Evolutionary conservation across 345 rosid species (phyloP).

Genomic region (Rhodamnia argentea): DNA sequence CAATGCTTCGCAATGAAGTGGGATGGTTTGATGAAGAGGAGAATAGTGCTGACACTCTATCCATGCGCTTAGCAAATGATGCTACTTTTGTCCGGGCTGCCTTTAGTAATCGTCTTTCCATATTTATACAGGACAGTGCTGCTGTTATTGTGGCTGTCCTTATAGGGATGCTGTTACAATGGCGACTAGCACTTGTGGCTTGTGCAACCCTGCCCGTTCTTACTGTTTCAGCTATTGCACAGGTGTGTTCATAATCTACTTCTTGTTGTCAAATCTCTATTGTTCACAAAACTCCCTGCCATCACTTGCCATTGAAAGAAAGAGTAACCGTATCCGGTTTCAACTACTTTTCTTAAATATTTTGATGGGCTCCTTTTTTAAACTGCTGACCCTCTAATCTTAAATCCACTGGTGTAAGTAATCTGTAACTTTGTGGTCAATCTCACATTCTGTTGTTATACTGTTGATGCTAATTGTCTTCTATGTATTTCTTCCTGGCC

Average conservation of each 20-base stretch:
- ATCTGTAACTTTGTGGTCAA: background rate
- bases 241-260: slow-evolving; percentile 44
- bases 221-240: slow-evolving; percentile 83
- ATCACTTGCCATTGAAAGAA: background rate
- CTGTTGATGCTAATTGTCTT: background rate
- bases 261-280: background rate
- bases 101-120: slow-evolving; percentile 97
- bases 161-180: slow-evolving; percentile 81
- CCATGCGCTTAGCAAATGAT: slow-evolving; percentile 99
- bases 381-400: background rate
- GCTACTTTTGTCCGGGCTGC: slow-evolving; percentile 99
- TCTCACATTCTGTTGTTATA: background rate
- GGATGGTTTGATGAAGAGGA: slow-evolving; percentile 99
- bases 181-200: slow-evolving; percentile 96
- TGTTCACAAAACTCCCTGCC: background rate
- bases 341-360: background rate
- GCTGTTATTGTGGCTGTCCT: slow-evolving; percentile 85
- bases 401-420: background rate
- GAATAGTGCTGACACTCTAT: slow-evolving; percentile 86
- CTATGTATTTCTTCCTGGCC: background rate
- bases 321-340: background rate
- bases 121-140: slow-evolving; percentile 92
- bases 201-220: slow-evolving; percentile 88
- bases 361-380: background rate
- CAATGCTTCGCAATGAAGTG: slow-evolving; percentile 96